Conservation (phyloP, 73 alveolate species). For the Uronychia setigera region DNA sequence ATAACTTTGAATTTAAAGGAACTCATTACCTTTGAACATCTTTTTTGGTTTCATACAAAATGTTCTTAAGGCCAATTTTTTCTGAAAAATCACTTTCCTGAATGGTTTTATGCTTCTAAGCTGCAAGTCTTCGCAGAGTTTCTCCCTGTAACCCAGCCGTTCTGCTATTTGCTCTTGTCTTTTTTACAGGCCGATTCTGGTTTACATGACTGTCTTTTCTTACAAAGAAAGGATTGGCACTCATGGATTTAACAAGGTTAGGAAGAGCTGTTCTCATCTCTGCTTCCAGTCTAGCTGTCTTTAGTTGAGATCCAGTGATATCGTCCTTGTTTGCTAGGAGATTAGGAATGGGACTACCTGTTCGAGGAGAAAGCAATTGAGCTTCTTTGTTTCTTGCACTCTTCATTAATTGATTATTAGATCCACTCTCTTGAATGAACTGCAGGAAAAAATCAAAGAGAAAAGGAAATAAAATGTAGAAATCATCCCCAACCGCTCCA, state of each 20-base stretch:
- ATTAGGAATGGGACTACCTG: no score
- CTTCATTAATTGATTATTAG: no score
- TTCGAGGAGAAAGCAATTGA: no score
- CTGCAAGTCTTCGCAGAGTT: neutral
- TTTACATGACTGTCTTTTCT: no score
- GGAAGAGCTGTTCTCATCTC: no score
- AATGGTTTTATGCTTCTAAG: neutral
- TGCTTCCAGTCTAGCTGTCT: no score
- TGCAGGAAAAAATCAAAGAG: neutral
- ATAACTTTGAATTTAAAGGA: slow-evolving; percentile 14
- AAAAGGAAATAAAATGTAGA: neutral
- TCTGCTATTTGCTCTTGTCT: neutral
- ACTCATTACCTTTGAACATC: slow-evolving; percentile 24
- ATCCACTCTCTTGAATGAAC: neutral
- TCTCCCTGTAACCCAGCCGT: neutral
- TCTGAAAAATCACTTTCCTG: neutral
- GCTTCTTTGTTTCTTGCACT: no score
- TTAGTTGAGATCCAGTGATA: no score
- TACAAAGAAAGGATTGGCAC: no score
- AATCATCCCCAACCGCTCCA: neutral
- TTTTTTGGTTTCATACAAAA: slow-evolving; percentile 9
- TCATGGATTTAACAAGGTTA: no score
- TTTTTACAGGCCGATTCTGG: no score
- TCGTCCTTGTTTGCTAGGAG: no score
- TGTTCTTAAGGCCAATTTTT: neutral